Conservation (phyloP, 202 grass and related monocot species). For the Cymbopogon flexuosus region DNA sequence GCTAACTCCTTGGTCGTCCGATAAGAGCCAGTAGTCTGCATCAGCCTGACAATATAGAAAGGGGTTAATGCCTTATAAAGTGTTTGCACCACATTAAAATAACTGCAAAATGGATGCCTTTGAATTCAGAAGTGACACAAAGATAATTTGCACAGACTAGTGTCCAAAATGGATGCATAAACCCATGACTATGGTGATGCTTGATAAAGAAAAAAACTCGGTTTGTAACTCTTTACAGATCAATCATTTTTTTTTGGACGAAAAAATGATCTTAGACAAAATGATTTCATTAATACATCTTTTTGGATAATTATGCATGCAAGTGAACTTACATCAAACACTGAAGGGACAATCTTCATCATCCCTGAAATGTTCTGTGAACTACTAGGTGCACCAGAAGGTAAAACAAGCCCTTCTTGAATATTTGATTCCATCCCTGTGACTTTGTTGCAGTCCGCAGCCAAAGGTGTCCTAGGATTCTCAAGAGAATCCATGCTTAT, state of each 20-base stretch:
- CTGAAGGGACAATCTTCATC: slow-evolving; percentile 64
- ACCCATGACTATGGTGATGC: neutral
- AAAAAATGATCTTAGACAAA: neutral
- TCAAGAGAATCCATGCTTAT: slow-evolving; percentile 44
- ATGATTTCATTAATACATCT: neutral
- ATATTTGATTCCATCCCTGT: slow-evolving; percentile 31
- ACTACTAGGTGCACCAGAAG: slow-evolving; percentile 33
- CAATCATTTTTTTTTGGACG: no score
- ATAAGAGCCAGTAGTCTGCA: slow-evolving; percentile 80
- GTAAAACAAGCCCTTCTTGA: slow-evolving; percentile 23
- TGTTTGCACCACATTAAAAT: neutral
- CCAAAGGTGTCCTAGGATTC: slow-evolving; percentile 32
- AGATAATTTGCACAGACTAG: neutral
- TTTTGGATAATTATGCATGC: neutral
- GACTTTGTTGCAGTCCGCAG: slow-evolving; percentile 34
- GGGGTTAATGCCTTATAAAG: slow-evolving; percentile 3
- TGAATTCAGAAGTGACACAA: neutral
- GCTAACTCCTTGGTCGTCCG: slow-evolving; percentile 64
- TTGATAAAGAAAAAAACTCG: neutral
- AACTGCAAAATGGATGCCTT: neutral
- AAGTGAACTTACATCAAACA: slow-evolving; percentile 58
- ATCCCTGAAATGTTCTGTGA: slow-evolving; percentile 53
- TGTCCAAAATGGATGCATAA: neutral
- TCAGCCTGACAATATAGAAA: slow-evolving; percentile 58
- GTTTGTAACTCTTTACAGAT: neutral